phyloP scores from a whole-genome alignment of 768 basidiomycete species.

The Pholiota microspora region DNA sequence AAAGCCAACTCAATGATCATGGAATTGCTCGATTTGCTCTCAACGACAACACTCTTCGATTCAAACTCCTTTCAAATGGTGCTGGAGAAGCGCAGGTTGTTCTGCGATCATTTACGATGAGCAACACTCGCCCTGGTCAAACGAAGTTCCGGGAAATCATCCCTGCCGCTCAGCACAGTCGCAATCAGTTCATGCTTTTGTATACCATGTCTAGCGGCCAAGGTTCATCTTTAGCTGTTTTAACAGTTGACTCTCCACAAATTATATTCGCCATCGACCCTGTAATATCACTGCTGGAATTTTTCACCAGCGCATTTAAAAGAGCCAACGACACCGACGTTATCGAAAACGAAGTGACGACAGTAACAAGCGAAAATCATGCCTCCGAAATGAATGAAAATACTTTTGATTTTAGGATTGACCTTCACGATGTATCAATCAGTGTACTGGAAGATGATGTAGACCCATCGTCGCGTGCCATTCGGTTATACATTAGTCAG shows the following conservation, averaged over 20 bases:
- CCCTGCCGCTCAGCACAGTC: constrained; percentile 82
- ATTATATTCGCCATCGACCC: constrained; percentile 93
- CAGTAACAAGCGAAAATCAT: not conserved
- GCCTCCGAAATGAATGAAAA: constrained; percentile 7
- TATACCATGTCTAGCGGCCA: constrained; percentile 73
- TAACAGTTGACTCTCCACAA: constrained; percentile 90
- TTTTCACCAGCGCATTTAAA: constrained; percentile 63
- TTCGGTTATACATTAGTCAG: constrained; percentile 80
- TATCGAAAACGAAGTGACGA: not conserved
- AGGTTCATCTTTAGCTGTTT: constrained; percentile 63
- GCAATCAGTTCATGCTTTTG: constrained; percentile 92
- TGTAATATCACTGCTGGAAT: constrained; percentile 83
- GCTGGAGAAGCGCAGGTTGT: constrained; percentile 86
- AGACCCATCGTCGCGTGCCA: constrained; percentile 78
- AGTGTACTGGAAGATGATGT: constrained; percentile 85
- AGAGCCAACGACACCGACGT: not conserved
- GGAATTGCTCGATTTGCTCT: constrained; percentile 87
- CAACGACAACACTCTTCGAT: constrained; percentile 71
- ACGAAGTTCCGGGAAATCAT: constrained; percentile 94
- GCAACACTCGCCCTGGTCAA: constrained; percentile 77
- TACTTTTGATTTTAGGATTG: constrained; percentile 67
- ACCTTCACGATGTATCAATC: constrained; percentile 88
- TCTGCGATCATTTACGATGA: constrained; percentile 89
- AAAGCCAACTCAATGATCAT: constrained; percentile 61
- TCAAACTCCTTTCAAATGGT: constrained; percentile 81